phyloP scores from a whole-genome alignment of 371 early-diverging fungal species.

The Apophysomyces trapeziformis region DNA sequence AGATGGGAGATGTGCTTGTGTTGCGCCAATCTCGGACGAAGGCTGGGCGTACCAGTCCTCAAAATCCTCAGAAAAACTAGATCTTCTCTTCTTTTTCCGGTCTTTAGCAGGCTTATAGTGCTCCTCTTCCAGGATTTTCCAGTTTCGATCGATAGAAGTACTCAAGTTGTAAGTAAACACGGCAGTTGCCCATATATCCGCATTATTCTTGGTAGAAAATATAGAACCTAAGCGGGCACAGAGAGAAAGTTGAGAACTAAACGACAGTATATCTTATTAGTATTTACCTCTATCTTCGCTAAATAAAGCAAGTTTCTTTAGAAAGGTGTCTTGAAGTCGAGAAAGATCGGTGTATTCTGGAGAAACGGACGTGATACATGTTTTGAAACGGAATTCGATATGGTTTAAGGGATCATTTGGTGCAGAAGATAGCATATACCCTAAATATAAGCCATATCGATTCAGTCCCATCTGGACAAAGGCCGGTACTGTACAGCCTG shows the following conservation, averaged over 20 bases:
- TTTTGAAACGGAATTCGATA: conserved; percentile 64
- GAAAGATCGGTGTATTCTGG: conserved; percentile 59
- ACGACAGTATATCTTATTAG: neutral
- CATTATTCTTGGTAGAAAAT: conserved; percentile 9
- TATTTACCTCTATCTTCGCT: conserved; percentile 41
- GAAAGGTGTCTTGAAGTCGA: conserved; percentile 62
- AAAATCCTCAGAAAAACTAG: conserved; percentile 33
- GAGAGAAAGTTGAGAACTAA: neutral
- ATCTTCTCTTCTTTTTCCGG: conserved; percentile 12
- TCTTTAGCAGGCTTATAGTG: conserved; percentile 4
- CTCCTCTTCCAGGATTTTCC: conserved; percentile 49
- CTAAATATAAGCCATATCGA: conserved; percentile 66
- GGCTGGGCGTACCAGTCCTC: conserved; percentile 26
- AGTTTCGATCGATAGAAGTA: conserved; percentile 63
- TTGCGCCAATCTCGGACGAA: neutral
- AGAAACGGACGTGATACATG: conserved; percentile 62
- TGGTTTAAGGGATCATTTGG: conserved; percentile 24
- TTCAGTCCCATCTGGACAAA: conserved; percentile 77
- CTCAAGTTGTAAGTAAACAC: conserved; percentile 59
- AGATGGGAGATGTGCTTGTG: conserved; percentile 21
- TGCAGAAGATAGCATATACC: conserved; percentile 48
- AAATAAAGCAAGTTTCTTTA: conserved; percentile 46
- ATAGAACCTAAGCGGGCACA: neutral
- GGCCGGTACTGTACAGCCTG: conserved; percentile 71
- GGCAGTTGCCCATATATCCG: conserved; percentile 43